phyloP scores from a whole-genome alignment of 2,329 filamentous ascomycete species.

The Arthrobotrys megalospora region DNA sequence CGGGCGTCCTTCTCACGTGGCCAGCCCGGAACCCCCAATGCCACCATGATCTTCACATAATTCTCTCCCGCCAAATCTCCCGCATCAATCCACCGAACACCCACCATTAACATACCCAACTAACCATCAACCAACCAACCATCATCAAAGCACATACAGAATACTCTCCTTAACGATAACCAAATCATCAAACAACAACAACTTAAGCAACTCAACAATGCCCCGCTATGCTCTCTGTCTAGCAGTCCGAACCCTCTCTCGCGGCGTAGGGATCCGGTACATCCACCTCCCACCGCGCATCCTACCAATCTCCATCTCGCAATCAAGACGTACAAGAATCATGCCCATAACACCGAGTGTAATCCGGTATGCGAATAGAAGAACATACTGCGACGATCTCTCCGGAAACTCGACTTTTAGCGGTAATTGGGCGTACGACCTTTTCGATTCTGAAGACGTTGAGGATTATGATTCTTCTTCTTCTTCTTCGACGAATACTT shows the following conservation, averaged over 20 bases:
- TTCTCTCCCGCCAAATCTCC: constrained; percentile 1
- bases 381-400: constrained; percentile 18
- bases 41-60: neutral
- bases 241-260: constrained; percentile 16
- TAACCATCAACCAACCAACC: neutral
- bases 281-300: constrained; percentile 40
- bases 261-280: constrained; percentile 11
- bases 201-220: constrained; percentile 16
- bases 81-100: constrained; percentile 2
- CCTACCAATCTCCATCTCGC: constrained; percentile 8
- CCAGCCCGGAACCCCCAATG: neutral
- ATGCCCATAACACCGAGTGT: neutral
- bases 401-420: constrained; percentile 19
- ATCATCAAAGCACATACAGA: neutral
- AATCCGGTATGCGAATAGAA: neutral
- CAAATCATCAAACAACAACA: neutral
- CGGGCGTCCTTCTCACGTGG: neutral
- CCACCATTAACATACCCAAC: neutral
- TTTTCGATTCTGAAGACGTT: neutral
- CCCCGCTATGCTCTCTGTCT: constrained; percentile 18
- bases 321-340: neutral
- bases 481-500: neutral
- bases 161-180: constrained; percentile 10
- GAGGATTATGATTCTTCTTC: neutral
- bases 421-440: constrained; percentile 9